Evolutionary conservation across 495 filamentous ascomycete genomes (phyloP), one percentile per base, ranked within the genome.

Genomic region (Hypoxylon trugodes): DNA sequence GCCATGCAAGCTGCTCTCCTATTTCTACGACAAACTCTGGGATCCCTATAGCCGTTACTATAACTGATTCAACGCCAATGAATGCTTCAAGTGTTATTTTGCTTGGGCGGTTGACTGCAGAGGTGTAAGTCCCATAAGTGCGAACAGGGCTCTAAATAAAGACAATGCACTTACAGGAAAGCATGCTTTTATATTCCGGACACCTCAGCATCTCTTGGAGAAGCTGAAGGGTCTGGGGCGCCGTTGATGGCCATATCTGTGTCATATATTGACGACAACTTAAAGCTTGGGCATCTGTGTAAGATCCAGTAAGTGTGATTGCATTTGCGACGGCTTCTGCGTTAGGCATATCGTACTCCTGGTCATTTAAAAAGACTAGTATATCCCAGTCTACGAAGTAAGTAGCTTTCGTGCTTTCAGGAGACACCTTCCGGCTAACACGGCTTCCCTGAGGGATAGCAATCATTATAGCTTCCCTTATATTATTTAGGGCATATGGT

Each of bases 221-320:
- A 24, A 68, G 49, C 24, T 52, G 9, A 32, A 76, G 21, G n/a
- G 66, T 64, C 6, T 71, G 22, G 3, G 25, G 8, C 2, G 73
- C 73, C 3, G 61, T 71, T 3, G 49, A 50, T 41, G 72, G 75
- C 75, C 75, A 77, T 25, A 59, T 68, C 52, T 74, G 75, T 3
- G 13, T 9, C 35, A 77, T 50, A 58, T 76, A 77, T 25, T 70
- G 15, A 3, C 18, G 36, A 41, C 69, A 71, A 15, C 70, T 71
- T 24, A 70, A 13, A 26, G 74, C 72, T 47, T 76, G 73, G 10
- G 70, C 70, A 58, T 69, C 42, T 15, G 45, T 48, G 9, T 26
- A 10, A 19, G 63, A 68, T n/a, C 73, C 73, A 2, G 70, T 71
- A 2, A 75, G 15, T 16, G 73, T 74, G 48, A 76, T 74, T 19